These are phyloP conservation scores for Xylariomycetidae sp. DNA, from an alignment of 2,329 filamentous ascomycete genomes.

Conservation along the genomic window DNA sequence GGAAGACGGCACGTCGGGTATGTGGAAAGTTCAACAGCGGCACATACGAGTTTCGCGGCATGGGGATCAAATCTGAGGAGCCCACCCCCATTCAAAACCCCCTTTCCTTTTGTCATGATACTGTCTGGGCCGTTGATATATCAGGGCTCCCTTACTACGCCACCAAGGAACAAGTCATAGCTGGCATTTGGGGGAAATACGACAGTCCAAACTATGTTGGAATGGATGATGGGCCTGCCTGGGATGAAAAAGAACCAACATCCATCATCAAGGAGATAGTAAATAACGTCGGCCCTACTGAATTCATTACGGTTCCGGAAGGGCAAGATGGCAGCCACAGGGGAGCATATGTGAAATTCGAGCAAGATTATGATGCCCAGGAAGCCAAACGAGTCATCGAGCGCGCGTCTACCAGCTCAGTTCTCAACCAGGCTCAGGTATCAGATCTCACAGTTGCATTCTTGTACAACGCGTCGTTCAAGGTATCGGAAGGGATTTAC, in stretches of 20 bases:
- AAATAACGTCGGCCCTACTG: conserved; percentile 1
- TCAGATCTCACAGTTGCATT: conserved; percentile 2
- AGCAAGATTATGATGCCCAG: conserved; percentile 7
- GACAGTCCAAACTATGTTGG: background rate
- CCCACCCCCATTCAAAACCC: no score
- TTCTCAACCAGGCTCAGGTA: background rate
- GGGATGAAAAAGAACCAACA: background rate
- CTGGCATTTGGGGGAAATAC: conserved; percentile 1
- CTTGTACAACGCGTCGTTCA: conserved; percentile 7
- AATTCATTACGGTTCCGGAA: conserved; percentile 5
- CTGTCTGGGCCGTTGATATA: no score
- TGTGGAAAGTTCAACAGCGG: conserved; percentile 6
- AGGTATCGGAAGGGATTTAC: conserved; percentile 6
- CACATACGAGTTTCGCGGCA: conserved; percentile 2
- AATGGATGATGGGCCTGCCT: no score
- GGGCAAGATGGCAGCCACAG: conserved; percentile 1
- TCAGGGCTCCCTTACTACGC: conserved; percentile 4
- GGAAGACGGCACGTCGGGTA: conserved; percentile 1
- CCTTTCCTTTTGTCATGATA: no score
- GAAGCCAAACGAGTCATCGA: conserved; percentile 3
- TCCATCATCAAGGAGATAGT: conserved; percentile 1
- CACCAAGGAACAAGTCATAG: conserved; percentile 1
- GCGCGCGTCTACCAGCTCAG: background rate
- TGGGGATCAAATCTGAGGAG: conserved; percentile 1
- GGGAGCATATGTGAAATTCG: conserved; percentile 3